A percentile compares a stretch with the other conserved stretches of the same genome.
These are phyloP conservation scores for Gnomoniopsis sp. DNA, from an alignment of 2,329 filamentous ascomycete species.

Conservation along the genomic window DNA sequence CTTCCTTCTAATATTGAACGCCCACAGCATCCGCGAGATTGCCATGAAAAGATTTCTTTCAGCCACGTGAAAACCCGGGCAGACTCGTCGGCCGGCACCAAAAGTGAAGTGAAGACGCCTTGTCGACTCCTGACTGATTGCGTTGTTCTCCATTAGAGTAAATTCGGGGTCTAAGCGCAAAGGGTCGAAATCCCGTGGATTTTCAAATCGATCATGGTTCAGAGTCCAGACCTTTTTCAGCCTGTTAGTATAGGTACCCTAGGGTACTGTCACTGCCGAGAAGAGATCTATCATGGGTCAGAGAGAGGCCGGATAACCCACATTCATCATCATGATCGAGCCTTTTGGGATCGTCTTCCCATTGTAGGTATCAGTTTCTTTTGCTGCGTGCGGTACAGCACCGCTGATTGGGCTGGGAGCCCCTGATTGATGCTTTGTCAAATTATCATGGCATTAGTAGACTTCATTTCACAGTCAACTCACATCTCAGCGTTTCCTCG, in stretches of 20 bases:
- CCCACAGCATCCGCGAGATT: neutral
- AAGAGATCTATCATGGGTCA: neutral
- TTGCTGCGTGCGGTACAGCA: neutral
- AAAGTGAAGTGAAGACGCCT: constrained; percentile 1
- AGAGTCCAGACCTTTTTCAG: neutral
- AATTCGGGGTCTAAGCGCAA: neutral
- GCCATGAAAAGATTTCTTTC: neutral
- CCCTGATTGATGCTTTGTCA: neutral
- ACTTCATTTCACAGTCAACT: neutral
- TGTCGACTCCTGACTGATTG: neutral
- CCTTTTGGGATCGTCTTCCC: neutral
- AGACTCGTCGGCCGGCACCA: neutral
- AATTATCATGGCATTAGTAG: neutral
- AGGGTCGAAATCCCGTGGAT: neutral
- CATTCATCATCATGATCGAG: constrained; percentile 5
- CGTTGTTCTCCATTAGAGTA: neutral
- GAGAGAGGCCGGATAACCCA: neutral
- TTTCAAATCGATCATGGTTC: neutral
- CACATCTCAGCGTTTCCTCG: neutral
- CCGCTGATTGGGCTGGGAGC: constrained; percentile 1
- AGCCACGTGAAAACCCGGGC: neutral
- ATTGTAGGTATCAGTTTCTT: neutral
- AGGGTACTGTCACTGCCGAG: neutral
- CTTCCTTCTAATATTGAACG: neutral
- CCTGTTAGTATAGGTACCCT: neutral